phyloP scores from a whole-genome alignment of 306 rosid genomes.

The Potentilla sterilis region DNA sequence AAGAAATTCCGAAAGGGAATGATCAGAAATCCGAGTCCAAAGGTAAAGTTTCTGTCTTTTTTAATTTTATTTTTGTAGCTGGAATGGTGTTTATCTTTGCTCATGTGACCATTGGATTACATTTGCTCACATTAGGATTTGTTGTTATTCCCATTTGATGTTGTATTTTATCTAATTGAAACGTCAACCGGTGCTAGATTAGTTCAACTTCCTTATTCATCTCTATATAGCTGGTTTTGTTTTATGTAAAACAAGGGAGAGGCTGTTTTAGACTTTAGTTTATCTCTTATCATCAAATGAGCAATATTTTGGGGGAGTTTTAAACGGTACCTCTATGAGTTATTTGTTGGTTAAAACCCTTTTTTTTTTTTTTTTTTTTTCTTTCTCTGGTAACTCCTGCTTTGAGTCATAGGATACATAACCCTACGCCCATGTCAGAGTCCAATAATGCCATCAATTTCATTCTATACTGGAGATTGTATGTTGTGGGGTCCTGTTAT shows the following conservation, averaged over 20 bases:
- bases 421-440: not conserved
- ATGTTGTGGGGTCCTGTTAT: not conserved
- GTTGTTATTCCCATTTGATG: not conserved
- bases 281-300: not conserved
- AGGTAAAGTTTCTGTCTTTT: conserved; percentile 36
- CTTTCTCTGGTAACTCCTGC: not conserved
- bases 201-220: not conserved
- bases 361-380: too few relatives aligned
- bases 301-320: not conserved
- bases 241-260: not conserved
- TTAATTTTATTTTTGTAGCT: not conserved
- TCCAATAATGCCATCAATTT: not conserved
- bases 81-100: not conserved
- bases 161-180: not conserved
- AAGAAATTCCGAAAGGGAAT: conserved; percentile 71
- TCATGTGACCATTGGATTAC: not conserved
- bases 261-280: not conserved
- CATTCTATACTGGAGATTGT: not conserved
- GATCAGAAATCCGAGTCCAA: conserved; percentile 73
- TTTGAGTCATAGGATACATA: not conserved
- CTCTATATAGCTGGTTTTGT: not conserved
- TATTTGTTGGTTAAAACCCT: too few relatives aligned
- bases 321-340: not conserved
- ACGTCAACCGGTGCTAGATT: not conserved
- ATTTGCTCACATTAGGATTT: not conserved